phyloP scores from a whole-genome alignment of 352 stramenopile genomes.

The Phytophthora europaea region DNA sequence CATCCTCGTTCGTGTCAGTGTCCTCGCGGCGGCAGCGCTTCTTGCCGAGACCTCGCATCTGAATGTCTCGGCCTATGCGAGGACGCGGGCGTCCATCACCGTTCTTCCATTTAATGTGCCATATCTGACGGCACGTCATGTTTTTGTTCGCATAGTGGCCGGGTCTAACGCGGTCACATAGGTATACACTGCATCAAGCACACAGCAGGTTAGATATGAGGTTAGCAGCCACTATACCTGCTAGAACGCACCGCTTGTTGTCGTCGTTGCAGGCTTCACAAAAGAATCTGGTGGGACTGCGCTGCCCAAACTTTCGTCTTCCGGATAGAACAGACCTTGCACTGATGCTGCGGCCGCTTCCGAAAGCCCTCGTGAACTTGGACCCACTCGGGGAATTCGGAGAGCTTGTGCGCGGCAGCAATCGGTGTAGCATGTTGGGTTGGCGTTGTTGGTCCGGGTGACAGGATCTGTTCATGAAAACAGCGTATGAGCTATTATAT shows the following conservation, averaged over 20 bases:
- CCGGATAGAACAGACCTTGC: too few species aligned
- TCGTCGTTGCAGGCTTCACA: not conserved
- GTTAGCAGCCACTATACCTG: not conserved
- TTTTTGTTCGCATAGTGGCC: slow-evolving; percentile 10
- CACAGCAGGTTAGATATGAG: not conserved
- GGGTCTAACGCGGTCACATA: slow-evolving; percentile 7
- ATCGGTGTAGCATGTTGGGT: too few species aligned
- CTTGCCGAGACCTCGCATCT: slow-evolving; percentile 10
- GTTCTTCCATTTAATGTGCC: slow-evolving; percentile 19
- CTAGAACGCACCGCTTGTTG: not conserved
- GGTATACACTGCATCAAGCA: slow-evolving; percentile 7
- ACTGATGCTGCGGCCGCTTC: too few species aligned
- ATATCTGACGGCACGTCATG: slow-evolving; percentile 21
- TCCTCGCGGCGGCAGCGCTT: not conserved
- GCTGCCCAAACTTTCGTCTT: too few species aligned
- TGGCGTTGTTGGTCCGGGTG: too few species aligned
- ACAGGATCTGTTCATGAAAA: too few species aligned
- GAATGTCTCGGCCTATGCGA: not conserved
- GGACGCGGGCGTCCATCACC: not conserved
- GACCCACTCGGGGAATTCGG: too few species aligned
- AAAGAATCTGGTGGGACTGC: too few species aligned
- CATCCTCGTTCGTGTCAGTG: not conserved
- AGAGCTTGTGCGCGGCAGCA: too few species aligned
- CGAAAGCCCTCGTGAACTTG: too few species aligned
- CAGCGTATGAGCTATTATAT: too few species aligned